A percentile compares a stretch with the other conserved stretches of the same genome.
Conservation (phyloP, 108 stramenopile species). For the Aurantiochytrium sp. region DNA sequence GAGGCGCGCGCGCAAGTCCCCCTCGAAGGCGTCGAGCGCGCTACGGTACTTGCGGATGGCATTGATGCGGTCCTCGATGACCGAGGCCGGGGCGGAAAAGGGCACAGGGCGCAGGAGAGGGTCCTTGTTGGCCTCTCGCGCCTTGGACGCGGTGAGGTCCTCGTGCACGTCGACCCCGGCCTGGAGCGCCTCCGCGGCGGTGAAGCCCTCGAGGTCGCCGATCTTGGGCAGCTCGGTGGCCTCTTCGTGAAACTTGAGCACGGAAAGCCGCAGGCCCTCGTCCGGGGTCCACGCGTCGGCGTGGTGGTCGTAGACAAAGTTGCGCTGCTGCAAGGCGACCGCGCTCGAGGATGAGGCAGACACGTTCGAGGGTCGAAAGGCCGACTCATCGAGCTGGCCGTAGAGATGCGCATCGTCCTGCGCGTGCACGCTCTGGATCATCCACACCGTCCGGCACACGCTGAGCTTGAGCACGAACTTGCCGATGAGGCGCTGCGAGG, state of each 20-base stretch:
- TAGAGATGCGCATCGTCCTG: neutral
- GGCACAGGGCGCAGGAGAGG: neutral
- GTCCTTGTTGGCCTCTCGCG: neutral
- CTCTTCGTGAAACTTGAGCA: neutral
- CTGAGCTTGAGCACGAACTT: neutral
- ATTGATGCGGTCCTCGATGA: neutral
- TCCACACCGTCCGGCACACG: neutral
- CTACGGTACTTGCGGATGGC: neutral
- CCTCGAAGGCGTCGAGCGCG: neutral
- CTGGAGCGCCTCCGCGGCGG: neutral
- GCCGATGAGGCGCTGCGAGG: neutral
- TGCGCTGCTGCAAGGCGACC: neutral
- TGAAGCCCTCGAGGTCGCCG: neutral
- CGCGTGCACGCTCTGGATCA: neutral
- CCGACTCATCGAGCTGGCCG: neutral
- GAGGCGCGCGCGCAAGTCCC: neutral
- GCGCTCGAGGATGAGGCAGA: neutral
- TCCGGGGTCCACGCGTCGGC: neutral
- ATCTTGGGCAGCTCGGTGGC: neutral
- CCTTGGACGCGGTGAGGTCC: neutral
- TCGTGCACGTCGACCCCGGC: neutral
- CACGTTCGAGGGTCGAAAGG: neutral
- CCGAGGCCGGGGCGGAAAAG: neutral
- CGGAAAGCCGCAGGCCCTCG: neutral
- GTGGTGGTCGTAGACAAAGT: neutral